A percentile compares a stretch with the other conserved stretches of the same genome.
These are phyloP conservation scores for Penicillium bovifimosum DNA, from an alignment of 495 filamentous ascomycete species.

Conservation along the genomic window DNA sequence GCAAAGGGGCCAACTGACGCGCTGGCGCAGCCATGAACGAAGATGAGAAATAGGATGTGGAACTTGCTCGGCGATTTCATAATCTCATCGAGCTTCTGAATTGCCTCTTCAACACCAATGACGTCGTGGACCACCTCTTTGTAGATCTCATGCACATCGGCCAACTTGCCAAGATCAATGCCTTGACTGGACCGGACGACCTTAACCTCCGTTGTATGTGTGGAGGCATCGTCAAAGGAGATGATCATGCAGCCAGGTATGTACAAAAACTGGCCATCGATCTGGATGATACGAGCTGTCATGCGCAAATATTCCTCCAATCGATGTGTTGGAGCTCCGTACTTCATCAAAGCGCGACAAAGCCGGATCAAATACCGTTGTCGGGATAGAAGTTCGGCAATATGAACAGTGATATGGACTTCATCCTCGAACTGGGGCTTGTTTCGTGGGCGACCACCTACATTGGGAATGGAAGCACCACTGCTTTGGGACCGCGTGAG, in stretches of 20 bases:
- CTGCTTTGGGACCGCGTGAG: slow-evolving; percentile 45
- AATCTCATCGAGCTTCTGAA: slow-evolving; percentile 59
- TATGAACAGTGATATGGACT: slow-evolving; percentile 79
- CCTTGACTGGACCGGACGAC: slow-evolving; percentile 72
- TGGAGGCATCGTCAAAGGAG: slow-evolving; percentile 83
- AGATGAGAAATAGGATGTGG: slow-evolving; percentile 63
- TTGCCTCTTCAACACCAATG: slow-evolving; percentile 81
- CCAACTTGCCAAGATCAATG: slow-evolving; percentile 76
- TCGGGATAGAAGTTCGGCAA: slow-evolving; percentile 75
- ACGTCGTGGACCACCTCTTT: slow-evolving; percentile 90
- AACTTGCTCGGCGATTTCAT: slow-evolving; percentile 59
- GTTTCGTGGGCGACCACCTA: slow-evolving; percentile 40
- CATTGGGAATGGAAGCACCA: slow-evolving; percentile 26
- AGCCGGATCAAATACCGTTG: slow-evolving; percentile 82
- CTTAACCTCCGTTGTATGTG: slow-evolving; percentile 90
- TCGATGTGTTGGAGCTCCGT: slow-evolving; percentile 72
- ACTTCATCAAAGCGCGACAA: slow-evolving; percentile 82
- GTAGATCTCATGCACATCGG: slow-evolving; percentile 84
- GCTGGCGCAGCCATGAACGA: slow-evolving; percentile 80
- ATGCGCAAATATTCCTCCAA: slow-evolving; percentile 86
- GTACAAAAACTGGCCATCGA: slow-evolving; percentile 88
- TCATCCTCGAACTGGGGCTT: slow-evolving; percentile 54
- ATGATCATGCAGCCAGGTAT: slow-evolving; percentile 95
- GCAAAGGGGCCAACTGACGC: slow-evolving; percentile 81
- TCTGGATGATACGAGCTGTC: slow-evolving; percentile 81